Base-by-base conservation (phyloP, 805 yeast species). In the Blastobotrys mokoenaii region DNA sequence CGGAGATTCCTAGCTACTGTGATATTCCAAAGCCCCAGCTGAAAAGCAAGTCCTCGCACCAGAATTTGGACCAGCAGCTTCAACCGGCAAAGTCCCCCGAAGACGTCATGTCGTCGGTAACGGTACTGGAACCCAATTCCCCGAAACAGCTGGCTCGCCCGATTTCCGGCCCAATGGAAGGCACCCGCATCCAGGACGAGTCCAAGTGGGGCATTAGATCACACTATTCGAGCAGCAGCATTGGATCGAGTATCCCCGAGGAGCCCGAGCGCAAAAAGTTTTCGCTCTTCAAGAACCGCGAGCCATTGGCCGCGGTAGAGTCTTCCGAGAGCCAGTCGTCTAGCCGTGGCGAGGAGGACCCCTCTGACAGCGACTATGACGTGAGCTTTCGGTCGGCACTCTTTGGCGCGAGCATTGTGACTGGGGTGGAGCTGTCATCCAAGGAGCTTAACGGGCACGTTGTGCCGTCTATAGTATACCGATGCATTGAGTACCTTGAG, bases 391-490 rank as follows among this genome's bases (percentile, higher is more conserved):
- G 27, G 4, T 5, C 27, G 27, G 4, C 10, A 11, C 16, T 32
- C 4, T 32, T 32, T 32, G 38, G 38, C 7, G 8, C 40, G 2
- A 20, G 14, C 27, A 11, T 38, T 6, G 8, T 10, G 17, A 4
- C 14, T n/a, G 30, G 15, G 6, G 30, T 20, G 14, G 22, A 25
- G 7, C 10, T 29, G 3, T 27, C 35, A 15, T 8, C 22, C n/a
- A 27, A 16, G 9, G 35, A 30, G 22, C 16, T 29, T 47, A 71
- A 74, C 16, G 70, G 67, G 30, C 62, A 61, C 6, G 64, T 68
- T 12, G 71, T 83, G 15, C 97, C 98, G 1, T 78, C 88, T 35
- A 79, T 90, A 6, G 76, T 86, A 14, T 83, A 68, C 55, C 67
- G 95, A 48, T 87, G 96, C 57, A 57, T 89, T 30, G 82, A 77